Evolutionary conservation across 257 asterid genomes (phyloP), one percentile per base, ranked within the genome.

Genomic region (Oldenlandia corymbosa): DNA sequence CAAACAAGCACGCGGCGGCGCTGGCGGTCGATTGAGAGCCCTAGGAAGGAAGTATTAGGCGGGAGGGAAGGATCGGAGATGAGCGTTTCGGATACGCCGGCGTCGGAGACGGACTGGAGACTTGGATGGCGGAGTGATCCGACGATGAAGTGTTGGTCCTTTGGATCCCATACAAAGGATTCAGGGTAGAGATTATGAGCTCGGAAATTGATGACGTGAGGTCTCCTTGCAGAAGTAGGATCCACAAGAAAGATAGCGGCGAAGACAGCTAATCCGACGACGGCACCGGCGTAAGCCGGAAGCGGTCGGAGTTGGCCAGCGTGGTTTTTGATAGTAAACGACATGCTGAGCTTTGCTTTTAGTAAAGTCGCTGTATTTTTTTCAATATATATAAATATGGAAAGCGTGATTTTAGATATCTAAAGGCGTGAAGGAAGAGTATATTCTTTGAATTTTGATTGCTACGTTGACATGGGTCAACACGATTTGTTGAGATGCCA

Each of bases 121-220:
- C 64, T 75, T 6, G 72, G 80, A 60, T 66, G 80, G 71, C 86
- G 87, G 58, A 81, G 82, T 16, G 95, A 85, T 67, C 83, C 89
- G 55, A 71, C 77, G 59, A 91, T 58, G 79, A 91, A 91, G 83
- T 91, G 98, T 17, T 91, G 88, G 54, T 80, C 80, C 43, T 72
- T 79, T 0, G 83, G 85, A 52, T 91, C 98, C 94, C 94, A 91
- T 7, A 75, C 31, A 82, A 88, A 77, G 70, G 96, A 86, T 39
- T 78, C 78, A 5, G 92, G 98, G 66, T 70, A 83, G 65, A 86
- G 91, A 39, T 85, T 75, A 1, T 73, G 75, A 58, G 81, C 83
- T 36, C 77, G 76, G 90, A 91, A 81, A 49, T 76, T 77, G 94
- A 91, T 83, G 79, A 73, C 68, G 73, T 91, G 98, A 49, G 56